Evolutionary conservation across 2,329 filamentous ascomycete genomes (phyloP).

Genomic region (Daldinia sp.): DNA sequence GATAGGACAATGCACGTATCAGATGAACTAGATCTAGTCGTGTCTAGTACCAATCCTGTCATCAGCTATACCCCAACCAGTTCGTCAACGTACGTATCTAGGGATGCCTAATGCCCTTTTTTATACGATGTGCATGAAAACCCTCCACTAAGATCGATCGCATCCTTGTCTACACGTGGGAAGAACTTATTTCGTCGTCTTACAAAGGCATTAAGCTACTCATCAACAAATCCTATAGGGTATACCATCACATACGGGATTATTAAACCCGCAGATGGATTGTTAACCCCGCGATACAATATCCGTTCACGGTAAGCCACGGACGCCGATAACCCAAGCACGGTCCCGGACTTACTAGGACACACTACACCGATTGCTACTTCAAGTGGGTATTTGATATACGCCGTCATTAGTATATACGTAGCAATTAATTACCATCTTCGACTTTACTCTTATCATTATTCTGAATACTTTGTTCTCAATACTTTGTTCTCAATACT

Average conservation of each 20-base stretch:
- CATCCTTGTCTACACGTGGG: neutral
- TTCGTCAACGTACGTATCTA: neutral
- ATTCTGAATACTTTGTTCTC: too few species aligned
- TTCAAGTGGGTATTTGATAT: too few species aligned
- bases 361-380: neutral
- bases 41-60: neutral
- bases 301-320: neutral
- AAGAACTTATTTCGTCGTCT: neutral
- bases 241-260: neutral
- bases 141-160: neutral
- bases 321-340: neutral
- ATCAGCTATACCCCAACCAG: neutral
- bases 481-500: too few species aligned
- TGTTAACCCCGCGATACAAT: neutral
- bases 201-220: neutral
- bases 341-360: neutral
- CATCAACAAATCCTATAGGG: neutral
- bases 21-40: neutral
- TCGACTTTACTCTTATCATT: too few species aligned
- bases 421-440: too few species aligned
- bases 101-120: neutral
- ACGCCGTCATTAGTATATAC: neutral
- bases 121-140: neutral
- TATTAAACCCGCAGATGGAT: neutral
- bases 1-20: neutral